Evolutionary conservation across 345 rosid species (phyloP), one percentile per base, ranked within the genome.

Genomic region (Clarkia xantiana): DNA sequence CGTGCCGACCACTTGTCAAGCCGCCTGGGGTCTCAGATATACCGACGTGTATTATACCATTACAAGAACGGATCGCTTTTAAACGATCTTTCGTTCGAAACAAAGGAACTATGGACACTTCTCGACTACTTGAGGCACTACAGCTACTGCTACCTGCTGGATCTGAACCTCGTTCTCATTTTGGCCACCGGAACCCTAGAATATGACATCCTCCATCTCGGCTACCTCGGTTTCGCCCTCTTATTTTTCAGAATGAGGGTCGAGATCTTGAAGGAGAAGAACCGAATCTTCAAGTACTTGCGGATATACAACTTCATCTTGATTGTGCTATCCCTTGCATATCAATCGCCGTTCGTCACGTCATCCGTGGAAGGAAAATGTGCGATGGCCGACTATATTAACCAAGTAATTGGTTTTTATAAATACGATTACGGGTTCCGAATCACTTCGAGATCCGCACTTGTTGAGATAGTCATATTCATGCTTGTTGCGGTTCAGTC

Each of bases 111-210:
- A 50, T 72, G 77, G 77, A 72, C 73, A 10, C 54, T 62, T 43
- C 63, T 72, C 6, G 77, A 72, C 51, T 72, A 72, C 59, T 56
- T 59, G 45, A 65, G 73, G 64, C 68, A 68, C 42, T 65, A 72
- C 44, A 53, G 68, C 42, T 72, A 68, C 39, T 72, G 77, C 62
- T 73, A 72, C 53, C 49, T 65, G 36, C 59, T 68, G 43, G 74
- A 72, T 57, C 71, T 72, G 56, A 71, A 68, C 44, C 74, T 72
- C 13, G 54, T 66, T n/a, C 51, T 72, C 48, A 60, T 72, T 44
- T 57, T 77, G 43, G 66, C 73, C 50, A 77, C 79, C 6, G 82
- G 82, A 36, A 77, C 82, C 6, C 77, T 77, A n/a, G 82, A 77
- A 54, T 77, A 68, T 40, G 82, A 77, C 29, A 52, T 77, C 55